These are phyloP conservation scores for Pseudocercospora pini-densiflorae DNA, from an alignment of 2,329 filamentous ascomycete genomes.

Conservation along the genomic window DNA sequence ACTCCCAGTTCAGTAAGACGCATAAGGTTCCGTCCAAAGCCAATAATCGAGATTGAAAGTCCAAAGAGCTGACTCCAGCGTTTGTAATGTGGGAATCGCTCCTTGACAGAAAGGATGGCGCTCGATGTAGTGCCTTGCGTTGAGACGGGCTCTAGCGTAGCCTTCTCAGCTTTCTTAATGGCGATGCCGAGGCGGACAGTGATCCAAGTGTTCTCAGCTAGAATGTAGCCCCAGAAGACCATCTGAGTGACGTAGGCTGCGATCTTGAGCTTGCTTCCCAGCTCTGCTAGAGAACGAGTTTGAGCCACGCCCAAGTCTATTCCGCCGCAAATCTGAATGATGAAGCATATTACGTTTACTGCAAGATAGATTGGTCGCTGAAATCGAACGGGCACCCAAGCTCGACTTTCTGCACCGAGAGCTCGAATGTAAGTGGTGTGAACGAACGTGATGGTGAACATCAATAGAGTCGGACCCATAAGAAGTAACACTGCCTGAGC, in stretches of 20 bases:
- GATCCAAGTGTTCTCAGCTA: conserved; percentile 14
- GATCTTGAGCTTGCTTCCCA: conserved; percentile 11
- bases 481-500: conserved; percentile 16
- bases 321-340: conserved; percentile 10
- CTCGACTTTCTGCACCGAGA: background rate
- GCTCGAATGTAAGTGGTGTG: conserved; percentile 16
- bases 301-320: background rate
- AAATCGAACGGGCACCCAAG: conserved; percentile 11
- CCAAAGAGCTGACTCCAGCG: conserved; percentile 21
- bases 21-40: conserved; percentile 19
- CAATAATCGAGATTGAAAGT: conserved; percentile 18
- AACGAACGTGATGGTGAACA: conserved; percentile 14
- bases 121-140: background rate
- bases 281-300: background rate
- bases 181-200: background rate
- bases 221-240: conserved; percentile 15
- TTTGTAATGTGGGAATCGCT: conserved; percentile 11
- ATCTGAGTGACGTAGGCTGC: conserved; percentile 17
- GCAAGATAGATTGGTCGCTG: conserved; percentile 10
- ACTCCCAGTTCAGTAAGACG: conserved; percentile 18
- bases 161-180: background rate
- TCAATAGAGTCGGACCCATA: conserved; percentile 13
- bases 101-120: conserved; percentile 4
- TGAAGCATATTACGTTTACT: conserved; percentile 3
- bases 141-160: background rate